These are phyloP conservation scores for Beauveria pseudobassiana DNA, from an alignment of 2,329 filamentous ascomycete genomes.

Conservation along the genomic window DNA sequence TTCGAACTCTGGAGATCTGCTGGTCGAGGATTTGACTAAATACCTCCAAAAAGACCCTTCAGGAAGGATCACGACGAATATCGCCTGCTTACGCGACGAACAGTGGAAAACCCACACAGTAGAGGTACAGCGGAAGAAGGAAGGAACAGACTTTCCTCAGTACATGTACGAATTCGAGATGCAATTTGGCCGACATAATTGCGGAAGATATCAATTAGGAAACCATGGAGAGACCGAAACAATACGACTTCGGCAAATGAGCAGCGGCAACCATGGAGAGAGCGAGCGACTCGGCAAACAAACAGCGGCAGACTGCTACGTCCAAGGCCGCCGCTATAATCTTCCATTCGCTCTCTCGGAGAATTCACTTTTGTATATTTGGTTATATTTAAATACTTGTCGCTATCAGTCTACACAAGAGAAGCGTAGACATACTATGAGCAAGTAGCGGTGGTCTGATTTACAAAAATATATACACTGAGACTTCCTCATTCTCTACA, in stretches of 20 bases:
- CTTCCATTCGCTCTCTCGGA: not conserved
- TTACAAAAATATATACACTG: not conserved
- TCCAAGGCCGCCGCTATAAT: not conserved
- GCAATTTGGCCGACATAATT: too few species aligned
- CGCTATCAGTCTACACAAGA: not conserved
- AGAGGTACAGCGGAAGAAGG: not conserved
- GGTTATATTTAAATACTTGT: not conserved
- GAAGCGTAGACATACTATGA: not conserved
- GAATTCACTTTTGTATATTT: not conserved
- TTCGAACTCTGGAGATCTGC: not conserved
- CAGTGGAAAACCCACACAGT: not conserved
- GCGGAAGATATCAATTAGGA: not conserved
- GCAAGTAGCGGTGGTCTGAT: not conserved
- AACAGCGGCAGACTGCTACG: not conserved
- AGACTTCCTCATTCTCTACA: not conserved
- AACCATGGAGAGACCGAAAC: not conserved
- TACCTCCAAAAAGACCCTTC: not conserved
- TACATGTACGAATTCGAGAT: too few species aligned
- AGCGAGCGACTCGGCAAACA: not conserved
- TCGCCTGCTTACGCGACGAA: not conserved
- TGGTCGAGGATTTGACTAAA: not conserved
- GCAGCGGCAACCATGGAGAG: not conserved
- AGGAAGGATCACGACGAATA: not conserved
- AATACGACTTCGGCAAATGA: not conserved
- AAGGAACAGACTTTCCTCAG: too few species aligned